Percentiles rank a stretch among this genome's conserved stretches.
Conservation (phyloP, 441 rosid species). For the Gossypium lobatum region DNA sequence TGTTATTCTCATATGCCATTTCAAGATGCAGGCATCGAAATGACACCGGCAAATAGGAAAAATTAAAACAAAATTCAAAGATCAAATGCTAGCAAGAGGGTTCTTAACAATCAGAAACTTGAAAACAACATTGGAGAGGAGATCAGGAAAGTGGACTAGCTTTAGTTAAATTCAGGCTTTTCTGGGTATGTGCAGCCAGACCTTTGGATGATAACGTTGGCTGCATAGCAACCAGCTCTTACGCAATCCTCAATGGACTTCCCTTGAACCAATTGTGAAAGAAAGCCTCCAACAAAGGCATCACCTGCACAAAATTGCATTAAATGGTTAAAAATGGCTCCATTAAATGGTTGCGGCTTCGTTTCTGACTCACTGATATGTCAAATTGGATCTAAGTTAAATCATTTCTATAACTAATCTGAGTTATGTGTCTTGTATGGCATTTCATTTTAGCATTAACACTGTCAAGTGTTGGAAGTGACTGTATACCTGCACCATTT, state of each 20-base stretch:
- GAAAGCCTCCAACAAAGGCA: conserved; percentile 93
- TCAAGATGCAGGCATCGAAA: neutral
- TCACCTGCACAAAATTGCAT: conserved; percentile 44
- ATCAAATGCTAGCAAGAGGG: neutral
- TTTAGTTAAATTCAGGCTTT: conserved; percentile 46
- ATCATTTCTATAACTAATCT: neutral
- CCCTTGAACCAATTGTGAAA: conserved; percentile 73
- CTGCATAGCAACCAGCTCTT: conserved; percentile 78
- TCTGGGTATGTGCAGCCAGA: conserved; percentile 87
- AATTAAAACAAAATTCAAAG: neutral
- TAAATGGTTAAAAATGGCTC: neutral
- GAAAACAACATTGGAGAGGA: neutral
- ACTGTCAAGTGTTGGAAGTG: neutral
- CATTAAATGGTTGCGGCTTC: neutral
- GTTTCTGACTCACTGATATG: too few species aligned
- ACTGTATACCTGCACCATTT: conserved; percentile 75
- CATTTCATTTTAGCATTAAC: neutral
- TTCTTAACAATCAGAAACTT: conserved; percentile 8
- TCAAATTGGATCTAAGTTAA: neutral
- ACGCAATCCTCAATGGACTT: conserved; percentile 72
- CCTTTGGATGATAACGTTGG: conserved; percentile 85
- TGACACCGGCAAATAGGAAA: neutral
- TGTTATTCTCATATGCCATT: neutral
- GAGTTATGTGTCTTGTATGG: neutral
- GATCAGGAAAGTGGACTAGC: neutral